phyloP scores from a whole-genome alignment of 169 alveolate species.

The Plasmodium malariae region DNA sequence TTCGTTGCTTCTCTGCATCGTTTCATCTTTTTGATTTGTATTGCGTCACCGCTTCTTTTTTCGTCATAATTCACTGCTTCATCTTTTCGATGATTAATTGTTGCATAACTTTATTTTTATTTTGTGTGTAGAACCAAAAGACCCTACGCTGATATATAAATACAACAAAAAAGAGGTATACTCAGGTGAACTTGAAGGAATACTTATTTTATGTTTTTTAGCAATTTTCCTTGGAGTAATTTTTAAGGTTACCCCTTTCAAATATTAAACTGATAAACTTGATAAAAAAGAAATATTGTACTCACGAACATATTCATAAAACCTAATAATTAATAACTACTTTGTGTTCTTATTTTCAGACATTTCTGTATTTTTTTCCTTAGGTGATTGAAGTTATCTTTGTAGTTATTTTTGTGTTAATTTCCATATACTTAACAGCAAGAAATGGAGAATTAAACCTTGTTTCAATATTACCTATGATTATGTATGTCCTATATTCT shows the following conservation, averaged over 20 bases:
- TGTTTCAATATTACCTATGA: constrained; percentile 29
- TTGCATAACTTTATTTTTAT: too few species aligned
- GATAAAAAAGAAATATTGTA: too few species aligned
- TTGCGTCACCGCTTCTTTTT: not conserved
- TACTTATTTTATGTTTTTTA: constrained; percentile 51
- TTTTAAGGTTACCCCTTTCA: constrained; percentile 22
- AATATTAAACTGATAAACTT: not conserved
- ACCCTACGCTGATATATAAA: constrained; percentile 39
- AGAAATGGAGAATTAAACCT: constrained; percentile 52
- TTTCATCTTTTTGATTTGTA: not conserved
- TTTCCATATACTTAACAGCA: constrained; percentile 56
- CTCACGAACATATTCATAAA: too few species aligned
- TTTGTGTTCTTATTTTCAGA: not conserved
- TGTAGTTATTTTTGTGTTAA: constrained; percentile 22
- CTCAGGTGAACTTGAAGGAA: constrained; percentile 64
- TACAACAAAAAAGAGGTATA: constrained; percentile 41
- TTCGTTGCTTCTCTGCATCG: not conserved
- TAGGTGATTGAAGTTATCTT: constrained; percentile 56
- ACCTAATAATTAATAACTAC: too few species aligned
- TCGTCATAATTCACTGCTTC: too few species aligned
- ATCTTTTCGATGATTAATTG: not conserved
- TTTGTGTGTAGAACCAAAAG: constrained; percentile 49
- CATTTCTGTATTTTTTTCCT: not conserved
- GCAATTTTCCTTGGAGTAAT: constrained; percentile 51
- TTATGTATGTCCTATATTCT: constrained; percentile 26